Evolutionary conservation across 768 basidiomycete species (phyloP).

Genomic region (Roridomyces roridus): DNA sequence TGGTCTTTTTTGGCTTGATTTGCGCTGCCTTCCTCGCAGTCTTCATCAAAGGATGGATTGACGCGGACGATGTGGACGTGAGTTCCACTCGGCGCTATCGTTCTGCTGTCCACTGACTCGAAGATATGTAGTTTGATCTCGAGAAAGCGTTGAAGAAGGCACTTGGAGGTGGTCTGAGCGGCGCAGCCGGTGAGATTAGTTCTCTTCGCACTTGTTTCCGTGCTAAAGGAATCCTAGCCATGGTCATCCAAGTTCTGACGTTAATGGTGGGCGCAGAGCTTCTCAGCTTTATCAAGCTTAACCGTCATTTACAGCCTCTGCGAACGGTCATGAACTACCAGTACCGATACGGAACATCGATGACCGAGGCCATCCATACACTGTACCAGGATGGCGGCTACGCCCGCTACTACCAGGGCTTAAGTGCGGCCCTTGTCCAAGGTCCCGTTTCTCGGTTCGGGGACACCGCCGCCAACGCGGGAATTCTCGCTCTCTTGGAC

Average conservation of each 20-base stretch:
- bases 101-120: not conserved
- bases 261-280: conserved; percentile 63
- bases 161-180: conserved; percentile 89
- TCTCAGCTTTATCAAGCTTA: conserved; percentile 12
- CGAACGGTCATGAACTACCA: conserved; percentile 99
- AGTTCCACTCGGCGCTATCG: conserved; percentile 27
- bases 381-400: conserved; percentile 83
- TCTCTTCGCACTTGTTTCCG: not conserved
- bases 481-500: conserved; percentile 84
- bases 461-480: conserved; percentile 94
- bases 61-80: conserved; percentile 71
- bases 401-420: conserved; percentile 87
- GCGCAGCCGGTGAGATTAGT: conserved; percentile 66
- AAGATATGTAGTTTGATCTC: conserved; percentile 83
- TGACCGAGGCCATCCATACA: conserved; percentile 65
- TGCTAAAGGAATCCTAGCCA: conserved; percentile 56
- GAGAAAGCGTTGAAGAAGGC: conserved; percentile 79
- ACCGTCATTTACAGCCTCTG: conserved; percentile 61
- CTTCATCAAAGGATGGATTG: conserved; percentile 75
- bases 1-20: conserved; percentile 40
- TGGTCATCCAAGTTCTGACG: conserved; percentile 91
- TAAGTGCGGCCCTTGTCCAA: conserved; percentile 85
- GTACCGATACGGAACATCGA: conserved; percentile 86
- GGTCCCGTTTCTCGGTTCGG: conserved; percentile 88
- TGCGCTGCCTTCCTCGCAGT: conserved; percentile 49